A percentile compares a stretch with the other conserved stretches of the same genome.
phyloP scores from a whole-genome alignment of 202 grass and related monocot genomes.

The Panicum hallii region DNA sequence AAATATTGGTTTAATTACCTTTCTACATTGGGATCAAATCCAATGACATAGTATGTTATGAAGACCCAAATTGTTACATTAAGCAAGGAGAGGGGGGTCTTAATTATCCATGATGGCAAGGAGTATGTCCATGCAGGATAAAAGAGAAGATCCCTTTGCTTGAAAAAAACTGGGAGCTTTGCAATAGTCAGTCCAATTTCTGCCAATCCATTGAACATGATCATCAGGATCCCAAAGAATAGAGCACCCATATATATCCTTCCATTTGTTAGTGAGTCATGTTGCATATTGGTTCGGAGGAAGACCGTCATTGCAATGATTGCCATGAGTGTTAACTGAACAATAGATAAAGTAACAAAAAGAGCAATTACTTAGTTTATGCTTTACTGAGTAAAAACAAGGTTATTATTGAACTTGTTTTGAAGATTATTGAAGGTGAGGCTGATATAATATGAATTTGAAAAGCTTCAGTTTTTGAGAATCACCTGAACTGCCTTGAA shows the following conservation, averaged over 20 bases:
- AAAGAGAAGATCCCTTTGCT: slow-evolving; percentile 85
- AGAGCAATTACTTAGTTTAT: slow-evolving; percentile 19
- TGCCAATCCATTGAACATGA: slow-evolving; percentile 77
- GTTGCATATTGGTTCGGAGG: slow-evolving; percentile 76
- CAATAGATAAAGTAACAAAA: slow-evolving; percentile 7
- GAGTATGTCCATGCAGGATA: slow-evolving; percentile 84
- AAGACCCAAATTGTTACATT: slow-evolving; percentile 79
- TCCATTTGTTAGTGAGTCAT: slow-evolving; percentile 55
- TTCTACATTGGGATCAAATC: slow-evolving; percentile 77
- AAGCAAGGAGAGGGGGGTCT: slow-evolving; percentile 66
- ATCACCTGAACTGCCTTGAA: slow-evolving; percentile 76
- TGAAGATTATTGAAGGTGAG: neutral
- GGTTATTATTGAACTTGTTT: neutral
- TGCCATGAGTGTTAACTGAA: slow-evolving; percentile 70
- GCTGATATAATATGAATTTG: neutral
- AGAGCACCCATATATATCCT: slow-evolving; percentile 80
- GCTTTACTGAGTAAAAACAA: slow-evolving; percentile 3
- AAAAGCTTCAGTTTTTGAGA: slow-evolving; percentile 7
- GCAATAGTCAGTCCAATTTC: slow-evolving; percentile 70
- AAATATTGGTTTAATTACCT: slow-evolving; percentile 56
- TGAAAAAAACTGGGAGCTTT: slow-evolving; percentile 88
- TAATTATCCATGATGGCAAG: slow-evolving; percentile 75
- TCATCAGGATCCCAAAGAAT: slow-evolving; percentile 67
- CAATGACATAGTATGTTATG: slow-evolving; percentile 79
- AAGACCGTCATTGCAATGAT: slow-evolving; percentile 77